Conservation (phyloP, 306 rosid genomes). For the Adenanthera pavonina region DNA sequence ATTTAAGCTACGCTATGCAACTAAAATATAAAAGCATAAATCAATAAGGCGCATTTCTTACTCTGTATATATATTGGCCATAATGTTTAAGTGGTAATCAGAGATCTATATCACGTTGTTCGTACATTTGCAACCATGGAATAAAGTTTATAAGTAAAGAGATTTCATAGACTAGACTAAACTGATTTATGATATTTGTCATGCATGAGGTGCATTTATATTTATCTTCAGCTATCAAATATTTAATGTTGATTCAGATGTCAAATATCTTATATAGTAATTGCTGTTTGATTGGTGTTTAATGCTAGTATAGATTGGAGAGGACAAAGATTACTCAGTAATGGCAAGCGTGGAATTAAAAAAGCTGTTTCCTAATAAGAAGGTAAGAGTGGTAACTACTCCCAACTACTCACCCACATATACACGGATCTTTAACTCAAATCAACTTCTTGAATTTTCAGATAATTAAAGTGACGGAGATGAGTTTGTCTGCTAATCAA, state of each 20-base stretch:
- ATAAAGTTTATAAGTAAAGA: slow-evolving; percentile 5
- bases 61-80: background rate
- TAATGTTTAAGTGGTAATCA: background rate
- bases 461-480: slow-evolving; percentile 73
- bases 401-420: slow-evolving; percentile 6
- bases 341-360: slow-evolving; percentile 71
- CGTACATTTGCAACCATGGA: background rate
- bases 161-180: background rate
- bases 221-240: slow-evolving; percentile 15
- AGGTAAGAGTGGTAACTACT: slow-evolving; percentile 52
- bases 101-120: slow-evolving; percentile 24
- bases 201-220: slow-evolving; percentile 12
- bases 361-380: slow-evolving; percentile 72
- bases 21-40: background rate
- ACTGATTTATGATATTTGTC: slow-evolving; percentile 25
- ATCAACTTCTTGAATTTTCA: slow-evolving; percentile 42
- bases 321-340: slow-evolving; percentile 79
- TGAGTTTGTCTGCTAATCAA: slow-evolving; percentile 84
- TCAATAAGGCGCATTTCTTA: slow-evolving; percentile 29
- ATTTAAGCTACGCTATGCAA: slow-evolving; percentile 21
- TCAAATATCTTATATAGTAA: slow-evolving; percentile 25
- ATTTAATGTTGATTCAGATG: slow-evolving; percentile 12
- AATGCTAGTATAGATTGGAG: slow-evolving; percentile 60
- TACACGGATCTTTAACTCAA: background rate
- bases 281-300: slow-evolving; percentile 39